Evolutionary conservation across 2,329 filamentous ascomycete species (phyloP).

Genomic region (Sporothrix pseudoabietina): DNA sequence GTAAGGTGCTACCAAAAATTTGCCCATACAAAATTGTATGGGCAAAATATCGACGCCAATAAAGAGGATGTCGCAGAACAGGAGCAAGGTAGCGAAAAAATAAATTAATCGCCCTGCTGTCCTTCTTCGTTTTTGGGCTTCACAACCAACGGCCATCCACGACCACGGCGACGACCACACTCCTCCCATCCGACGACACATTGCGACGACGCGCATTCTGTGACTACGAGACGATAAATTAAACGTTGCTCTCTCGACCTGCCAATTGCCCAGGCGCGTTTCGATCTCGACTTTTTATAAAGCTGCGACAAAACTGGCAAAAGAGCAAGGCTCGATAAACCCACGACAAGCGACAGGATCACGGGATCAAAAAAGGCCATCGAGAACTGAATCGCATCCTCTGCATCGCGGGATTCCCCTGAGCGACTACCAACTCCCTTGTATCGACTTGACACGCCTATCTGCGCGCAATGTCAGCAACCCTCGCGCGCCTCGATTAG

Average conservation of each 20-base stretch:
- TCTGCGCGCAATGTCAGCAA: slow-evolving; percentile 15
- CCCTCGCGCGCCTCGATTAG: slow-evolving; percentile 20
- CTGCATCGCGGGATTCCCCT: not conserved
- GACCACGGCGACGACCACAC: not conserved
- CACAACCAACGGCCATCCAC: not conserved
- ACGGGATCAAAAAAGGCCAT: not conserved
- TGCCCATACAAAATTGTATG: not conserved
- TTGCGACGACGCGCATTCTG: not conserved
- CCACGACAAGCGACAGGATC: not conserved
- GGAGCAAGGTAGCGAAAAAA: not conserved
- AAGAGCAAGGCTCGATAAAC: not conserved
- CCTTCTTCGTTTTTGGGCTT: slow-evolving; percentile 6
- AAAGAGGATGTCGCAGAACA: not conserved
- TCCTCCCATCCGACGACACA: not conserved
- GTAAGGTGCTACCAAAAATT: too few relatives aligned
- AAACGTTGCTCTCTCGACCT: not conserved
- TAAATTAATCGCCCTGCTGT: slow-evolving; percentile 22
- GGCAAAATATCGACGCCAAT: slow-evolving; percentile 11
- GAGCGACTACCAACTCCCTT: not conserved
- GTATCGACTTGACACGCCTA: not conserved
- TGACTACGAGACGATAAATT: too few relatives aligned
- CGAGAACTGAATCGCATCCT: not conserved
- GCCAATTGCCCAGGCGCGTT: slow-evolving; percentile 15
- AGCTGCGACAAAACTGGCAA: not conserved
- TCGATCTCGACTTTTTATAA: not conserved